These are phyloP conservation scores for Usnea hakonensis DNA, from an alignment of 495 filamentous ascomycete species.

Conservation along the genomic window DNA sequence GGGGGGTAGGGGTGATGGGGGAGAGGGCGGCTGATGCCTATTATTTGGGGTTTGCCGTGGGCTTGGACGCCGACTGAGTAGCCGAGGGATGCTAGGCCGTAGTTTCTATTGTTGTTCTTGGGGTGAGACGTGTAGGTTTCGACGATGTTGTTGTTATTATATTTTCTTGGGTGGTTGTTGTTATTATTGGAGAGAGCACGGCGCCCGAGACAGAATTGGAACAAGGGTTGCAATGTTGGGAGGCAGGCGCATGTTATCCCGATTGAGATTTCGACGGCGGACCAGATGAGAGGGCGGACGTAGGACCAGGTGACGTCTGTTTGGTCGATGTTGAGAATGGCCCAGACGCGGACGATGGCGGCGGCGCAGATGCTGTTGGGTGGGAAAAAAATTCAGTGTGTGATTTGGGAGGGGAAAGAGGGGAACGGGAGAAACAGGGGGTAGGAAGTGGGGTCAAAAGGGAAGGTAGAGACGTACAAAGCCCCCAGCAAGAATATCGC, in stretches of 20 bases:
- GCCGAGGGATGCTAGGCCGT: not conserved
- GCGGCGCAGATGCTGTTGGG: not conserved
- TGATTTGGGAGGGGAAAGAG: not conserved
- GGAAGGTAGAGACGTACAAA: not conserved
- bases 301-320: not conserved
- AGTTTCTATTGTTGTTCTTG: too few species aligned
- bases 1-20: too few species aligned
- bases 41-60: not conserved
- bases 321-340: conserved; percentile 4
- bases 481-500: not conserved
- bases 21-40: not conserved
- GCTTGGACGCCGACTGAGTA: not conserved
- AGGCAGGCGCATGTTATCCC: not conserved
- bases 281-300: not conserved
- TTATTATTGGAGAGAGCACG: not conserved
- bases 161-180: not conserved
- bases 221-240: not conserved
- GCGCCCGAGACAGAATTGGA: not conserved
- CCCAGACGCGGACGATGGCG: not conserved
- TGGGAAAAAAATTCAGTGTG: not conserved
- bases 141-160: not conserved
- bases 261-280: not conserved
- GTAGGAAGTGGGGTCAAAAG: too few species aligned
- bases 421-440: not conserved
- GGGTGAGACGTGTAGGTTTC: too few species aligned